phyloP scores from a whole-genome alignment of 257 asterid genomes.

The Anisodus acutangulus region DNA sequence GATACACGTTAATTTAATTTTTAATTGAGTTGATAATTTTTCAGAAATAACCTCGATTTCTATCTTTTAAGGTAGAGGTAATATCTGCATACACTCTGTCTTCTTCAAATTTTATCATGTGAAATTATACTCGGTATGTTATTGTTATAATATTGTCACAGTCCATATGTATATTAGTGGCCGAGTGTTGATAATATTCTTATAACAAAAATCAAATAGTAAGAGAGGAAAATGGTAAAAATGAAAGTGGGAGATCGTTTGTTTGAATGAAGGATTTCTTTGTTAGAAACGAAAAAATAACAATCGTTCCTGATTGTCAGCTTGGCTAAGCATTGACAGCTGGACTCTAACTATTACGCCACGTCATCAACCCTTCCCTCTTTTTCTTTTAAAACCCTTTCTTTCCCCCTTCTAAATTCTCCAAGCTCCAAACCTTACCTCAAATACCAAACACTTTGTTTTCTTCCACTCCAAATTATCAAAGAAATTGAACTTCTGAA shows the following conservation, averaged over 20 bases:
- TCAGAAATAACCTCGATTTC: too few species aligned
- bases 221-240: neutral
- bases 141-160: neutral
- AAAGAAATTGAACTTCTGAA: neutral
- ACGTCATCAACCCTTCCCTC: slow-evolving; percentile 48
- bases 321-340: slow-evolving; percentile 59
- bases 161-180: neutral
- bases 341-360: slow-evolving; percentile 57
- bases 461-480: neutral
- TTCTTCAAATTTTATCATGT: too few species aligned
- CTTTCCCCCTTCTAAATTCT: neutral
- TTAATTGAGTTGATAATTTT: too few species aligned
- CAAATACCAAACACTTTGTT: slow-evolving; percentile 5
- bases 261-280: neutral
- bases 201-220: neutral
- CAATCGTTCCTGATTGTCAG: slow-evolving; percentile 13
- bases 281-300: neutral
- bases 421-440: neutral
- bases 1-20: too few species aligned
- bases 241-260: neutral
- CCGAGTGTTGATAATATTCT: neutral
- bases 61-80: too few species aligned
- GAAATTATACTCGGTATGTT: too few species aligned
- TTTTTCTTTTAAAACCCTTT: slow-evolving; percentile 37
- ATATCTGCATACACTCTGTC: too few species aligned